phyloP scores from a whole-genome alignment of 306 rosid genomes.

The Inga oerstediana region DNA sequence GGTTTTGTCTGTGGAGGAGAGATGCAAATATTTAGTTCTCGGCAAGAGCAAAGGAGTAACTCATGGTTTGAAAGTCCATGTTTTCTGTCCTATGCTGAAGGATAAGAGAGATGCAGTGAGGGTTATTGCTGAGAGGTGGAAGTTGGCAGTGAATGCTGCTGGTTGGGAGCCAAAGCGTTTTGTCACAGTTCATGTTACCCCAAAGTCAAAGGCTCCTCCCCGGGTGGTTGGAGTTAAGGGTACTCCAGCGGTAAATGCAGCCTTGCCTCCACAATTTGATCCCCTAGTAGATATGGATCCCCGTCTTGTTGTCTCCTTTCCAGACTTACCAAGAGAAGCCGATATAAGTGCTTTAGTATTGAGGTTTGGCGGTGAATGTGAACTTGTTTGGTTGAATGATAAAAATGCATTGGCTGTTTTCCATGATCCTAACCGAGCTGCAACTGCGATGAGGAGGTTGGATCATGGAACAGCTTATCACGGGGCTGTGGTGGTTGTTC shows the following conservation, averaged over 20 bases:
- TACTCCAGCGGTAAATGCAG: slow-evolving; percentile 45
- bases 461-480: slow-evolving; percentile 81
- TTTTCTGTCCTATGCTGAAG: slow-evolving; percentile 84
- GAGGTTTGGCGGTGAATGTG: slow-evolving; percentile 96
- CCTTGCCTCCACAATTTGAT: slow-evolving; percentile 68
- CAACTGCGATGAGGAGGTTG: slow-evolving; percentile 96
- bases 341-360: slow-evolving; percentile 87
- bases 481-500: slow-evolving; percentile 64
- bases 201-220: slow-evolving; percentile 78
- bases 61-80: slow-evolving; percentile 73
- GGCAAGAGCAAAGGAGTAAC: slow-evolving; percentile 72
- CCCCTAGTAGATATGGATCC: slow-evolving; percentile 90
- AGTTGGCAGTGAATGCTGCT: slow-evolving; percentile 69
- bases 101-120: slow-evolving; percentile 86
- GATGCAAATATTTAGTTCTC: slow-evolving; percentile 84
- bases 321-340: slow-evolving; percentile 88
- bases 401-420: slow-evolving; percentile 92
- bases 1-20: slow-evolving; percentile 91
- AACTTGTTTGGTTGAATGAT: slow-evolving; percentile 94
- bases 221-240: slow-evolving; percentile 86
- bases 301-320: slow-evolving; percentile 86
- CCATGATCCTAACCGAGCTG: slow-evolving; percentile 89
- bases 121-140: slow-evolving; percentile 90
- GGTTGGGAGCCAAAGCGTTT: slow-evolving; percentile 98
- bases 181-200: slow-evolving; percentile 68